Evolutionary conservation across 2,329 filamentous ascomycete genomes (phyloP), one percentile per base, ranked within the genome.

Genomic region (Alternaria viburni): DNA sequence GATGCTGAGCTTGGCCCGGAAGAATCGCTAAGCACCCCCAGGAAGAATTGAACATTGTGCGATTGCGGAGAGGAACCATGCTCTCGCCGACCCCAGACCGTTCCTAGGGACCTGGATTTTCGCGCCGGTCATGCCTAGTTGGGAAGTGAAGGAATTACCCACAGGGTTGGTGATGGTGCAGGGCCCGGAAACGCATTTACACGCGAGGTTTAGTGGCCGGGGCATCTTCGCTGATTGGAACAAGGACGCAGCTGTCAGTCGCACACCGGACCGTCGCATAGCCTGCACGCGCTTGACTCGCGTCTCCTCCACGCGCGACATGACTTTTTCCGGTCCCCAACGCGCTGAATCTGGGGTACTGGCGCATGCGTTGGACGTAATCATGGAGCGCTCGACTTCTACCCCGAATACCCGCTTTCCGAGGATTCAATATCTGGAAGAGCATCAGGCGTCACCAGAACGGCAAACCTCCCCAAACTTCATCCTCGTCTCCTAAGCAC

Each of bases 281-380:
- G 52, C 46, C 36, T 54, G 21, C 15, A 54, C 60, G 21, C 47
- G 49, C 52, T 54, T 50, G 62, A 61, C 56, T 52, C 59, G 59
- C 54, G 50, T 45, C 25, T 46, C 25, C 26, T 41, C 28, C 59
- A 41, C 54, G 26, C 56, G 28, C 47, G 36, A 45, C 17, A 54
- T 65, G 59, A 60, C 54, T 57, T 68, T 66, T 66, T 65, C 68
- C 68, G 57, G 57, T 19, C 7, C 41, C 51, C 44, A 60, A 30
- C 32, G 54, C 54, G 45, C 32, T 23, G 21, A 49, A 45, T 44
- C 23, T 45, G 56, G 54, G 49, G 47, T 62, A 41, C 23, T 21
- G 47, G 56, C 15, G 28, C 51, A 54, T 44, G 54, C 25, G 19
- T 17, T 36, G 13, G 10, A 17, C 32, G 30, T 32, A 11, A 47